Evolutionary conservation across 2,329 filamentous ascomycete species (phyloP).

Genomic region (Aspergillus vadensis): DNA sequence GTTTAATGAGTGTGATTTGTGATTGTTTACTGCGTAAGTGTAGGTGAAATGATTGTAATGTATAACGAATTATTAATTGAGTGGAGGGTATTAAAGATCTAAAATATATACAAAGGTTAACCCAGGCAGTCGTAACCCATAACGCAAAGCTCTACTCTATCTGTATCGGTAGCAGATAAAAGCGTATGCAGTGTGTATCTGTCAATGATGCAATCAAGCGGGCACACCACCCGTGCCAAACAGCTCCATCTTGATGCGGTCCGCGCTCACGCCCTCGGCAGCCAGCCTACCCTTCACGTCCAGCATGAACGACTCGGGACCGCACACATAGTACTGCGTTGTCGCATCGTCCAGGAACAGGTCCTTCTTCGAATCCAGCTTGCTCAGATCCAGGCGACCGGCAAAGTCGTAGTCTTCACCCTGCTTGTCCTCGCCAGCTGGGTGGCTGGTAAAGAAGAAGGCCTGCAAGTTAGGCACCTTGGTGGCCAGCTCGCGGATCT

Average conservation of each 20-base stretch:
- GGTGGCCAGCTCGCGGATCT: constrained; percentile 50
- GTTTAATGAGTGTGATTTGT: no score
- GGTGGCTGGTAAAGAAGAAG: constrained; percentile 61
- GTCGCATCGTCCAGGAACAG: constrained; percentile 58
- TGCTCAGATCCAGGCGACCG: constrained; percentile 61
- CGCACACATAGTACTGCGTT: constrained; percentile 72
- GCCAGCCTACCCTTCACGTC: constrained; percentile 58
- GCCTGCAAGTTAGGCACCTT: constrained; percentile 52
- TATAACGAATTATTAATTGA: neutral
- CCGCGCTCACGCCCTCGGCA: constrained; percentile 57
- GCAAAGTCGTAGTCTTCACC: constrained; percentile 62
- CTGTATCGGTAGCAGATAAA: neutral
- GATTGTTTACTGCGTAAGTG: no score
- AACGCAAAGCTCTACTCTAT: neutral
- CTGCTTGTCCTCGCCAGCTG: constrained; percentile 49
- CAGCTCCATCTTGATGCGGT: constrained; percentile 66
- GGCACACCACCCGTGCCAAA: constrained; percentile 60
- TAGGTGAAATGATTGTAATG: no score
- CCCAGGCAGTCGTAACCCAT: neutral
- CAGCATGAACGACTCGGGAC: constrained; percentile 70
- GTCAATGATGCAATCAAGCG: neutral
- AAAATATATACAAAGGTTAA: neutral
- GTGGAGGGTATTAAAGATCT: neutral
- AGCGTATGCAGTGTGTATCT: neutral
- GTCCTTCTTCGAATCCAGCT: constrained; percentile 54